Percentiles rank a stretch among this genome's conserved stretches.
These are phyloP conservation scores for Sisymbrium altissimum DNA, from an alignment of 345 rosid genomes.

Conservation along the genomic window DNA sequence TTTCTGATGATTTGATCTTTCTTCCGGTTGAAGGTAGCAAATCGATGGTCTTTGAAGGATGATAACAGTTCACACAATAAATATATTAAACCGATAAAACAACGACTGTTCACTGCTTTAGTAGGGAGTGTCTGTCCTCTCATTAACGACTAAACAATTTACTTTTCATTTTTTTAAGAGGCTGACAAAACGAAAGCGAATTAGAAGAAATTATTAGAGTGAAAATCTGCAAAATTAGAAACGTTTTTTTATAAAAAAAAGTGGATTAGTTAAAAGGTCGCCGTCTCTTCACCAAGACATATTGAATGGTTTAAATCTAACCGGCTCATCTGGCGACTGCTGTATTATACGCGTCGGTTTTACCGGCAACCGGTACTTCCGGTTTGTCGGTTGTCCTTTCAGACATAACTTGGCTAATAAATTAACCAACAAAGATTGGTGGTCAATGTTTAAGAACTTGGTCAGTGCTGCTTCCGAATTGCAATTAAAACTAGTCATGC, in stretches of 20 bases:
- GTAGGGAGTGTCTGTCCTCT: neutral
- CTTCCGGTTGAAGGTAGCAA: neutral
- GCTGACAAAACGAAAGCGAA: neutral
- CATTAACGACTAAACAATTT: neutral
- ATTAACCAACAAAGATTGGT: neutral
- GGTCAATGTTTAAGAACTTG: too few relatives aligned
- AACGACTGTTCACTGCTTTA: neutral
- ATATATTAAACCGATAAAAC: neutral
- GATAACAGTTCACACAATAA: too few relatives aligned
- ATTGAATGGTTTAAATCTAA: slow-evolving; percentile 22
- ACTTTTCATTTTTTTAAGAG: neutral
- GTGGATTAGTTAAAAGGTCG: slow-evolving; percentile 24
- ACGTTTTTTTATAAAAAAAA: too few relatives aligned
- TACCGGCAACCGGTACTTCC: slow-evolving; percentile 21
- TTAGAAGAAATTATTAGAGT: neutral
- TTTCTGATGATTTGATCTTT: neutral
- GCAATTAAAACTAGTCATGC: neutral
- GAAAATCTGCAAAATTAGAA: neutral
- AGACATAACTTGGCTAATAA: neutral
- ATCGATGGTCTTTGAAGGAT: neutral
- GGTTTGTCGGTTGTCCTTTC: slow-evolving; percentile 23
- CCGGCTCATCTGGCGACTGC: slow-evolving; percentile 26
- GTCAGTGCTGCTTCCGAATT: neutral
- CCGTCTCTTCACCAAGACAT: neutral
- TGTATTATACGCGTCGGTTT: slow-evolving; percentile 19